Conservation (phyloP, 495 filamentous ascomycete species). For the Trichocladium uniseriatum region DNA sequence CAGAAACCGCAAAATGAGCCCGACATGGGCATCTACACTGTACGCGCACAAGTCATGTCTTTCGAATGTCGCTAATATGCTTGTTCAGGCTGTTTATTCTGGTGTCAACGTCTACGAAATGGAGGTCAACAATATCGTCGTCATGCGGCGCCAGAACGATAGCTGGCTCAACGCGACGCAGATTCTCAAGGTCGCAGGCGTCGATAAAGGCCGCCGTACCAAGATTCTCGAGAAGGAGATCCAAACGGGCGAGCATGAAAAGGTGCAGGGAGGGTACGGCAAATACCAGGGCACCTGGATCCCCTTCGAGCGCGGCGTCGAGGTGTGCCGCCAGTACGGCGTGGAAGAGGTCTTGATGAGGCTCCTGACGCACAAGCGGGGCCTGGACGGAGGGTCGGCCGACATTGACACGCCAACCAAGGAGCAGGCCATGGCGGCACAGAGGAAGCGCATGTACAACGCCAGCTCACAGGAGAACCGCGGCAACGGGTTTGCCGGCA, state of each 20-base stretch:
- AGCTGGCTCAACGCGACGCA: conserved; percentile 95
- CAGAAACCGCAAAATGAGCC: conserved; percentile 45
- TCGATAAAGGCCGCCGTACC: conserved; percentile 92
- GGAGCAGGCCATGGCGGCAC: conserved; percentile 97
- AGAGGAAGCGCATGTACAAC: conserved; percentile 84
- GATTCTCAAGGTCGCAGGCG: conserved; percentile 90
- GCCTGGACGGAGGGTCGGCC: conserved; percentile 58
- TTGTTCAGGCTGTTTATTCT: conserved; percentile 76
- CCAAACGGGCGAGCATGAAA: conserved; percentile 88
- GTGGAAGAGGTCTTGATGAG: conserved; percentile 81
- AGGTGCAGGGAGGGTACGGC: conserved; percentile 95
- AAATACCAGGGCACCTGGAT: conserved; percentile 99
- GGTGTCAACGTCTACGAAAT: conserved; percentile 94
- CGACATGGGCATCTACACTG: conserved; percentile 69
- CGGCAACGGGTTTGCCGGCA: conserved; percentile 57
- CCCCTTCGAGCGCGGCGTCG: conserved; percentile 77
- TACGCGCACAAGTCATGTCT: conserved; percentile 27
- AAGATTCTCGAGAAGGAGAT: conserved; percentile 98
- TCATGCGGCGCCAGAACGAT: conserved; percentile 89
- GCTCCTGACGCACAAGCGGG: conserved; percentile 82
- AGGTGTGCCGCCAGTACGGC: conserved; percentile 88
- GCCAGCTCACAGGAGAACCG: conserved; percentile 56
- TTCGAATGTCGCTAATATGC: neutral
- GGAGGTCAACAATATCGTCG: conserved; percentile 82
- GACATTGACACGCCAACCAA: conserved; percentile 90